Percentiles rank a stretch among this genome's conserved stretches.
Evolutionary conservation across 768 basidiomycete genomes (phyloP).

Genomic region (Mycena alexandri): DNA sequence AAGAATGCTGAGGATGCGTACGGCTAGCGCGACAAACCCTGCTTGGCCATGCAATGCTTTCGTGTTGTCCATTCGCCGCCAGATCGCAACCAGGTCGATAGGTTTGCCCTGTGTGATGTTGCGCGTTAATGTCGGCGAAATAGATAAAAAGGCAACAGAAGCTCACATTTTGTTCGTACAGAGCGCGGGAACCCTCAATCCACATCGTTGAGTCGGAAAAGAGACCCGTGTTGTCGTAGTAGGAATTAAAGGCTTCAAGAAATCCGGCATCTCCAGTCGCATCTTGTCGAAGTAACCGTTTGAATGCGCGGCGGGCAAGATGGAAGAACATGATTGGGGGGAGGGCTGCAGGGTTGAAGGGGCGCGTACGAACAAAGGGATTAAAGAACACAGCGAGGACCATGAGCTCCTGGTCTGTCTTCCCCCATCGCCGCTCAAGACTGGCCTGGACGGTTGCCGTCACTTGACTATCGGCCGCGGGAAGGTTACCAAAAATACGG

Average conservation of each 20-base stretch:
- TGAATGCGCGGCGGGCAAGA: slow-evolving; percentile 26
- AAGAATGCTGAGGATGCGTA: slow-evolving; percentile 42
- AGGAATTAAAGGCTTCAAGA: slow-evolving; percentile 27
- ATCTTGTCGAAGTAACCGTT: slow-evolving; percentile 26
- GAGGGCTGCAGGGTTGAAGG: slow-evolving; percentile 26
- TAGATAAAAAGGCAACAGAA: neutral
- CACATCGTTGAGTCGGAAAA: slow-evolving; percentile 28
- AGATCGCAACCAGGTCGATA: slow-evolving; percentile 22
- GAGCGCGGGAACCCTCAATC: slow-evolving; percentile 13
- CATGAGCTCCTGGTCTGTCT: neutral
- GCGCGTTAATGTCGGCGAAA: neutral
- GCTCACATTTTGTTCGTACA: slow-evolving; percentile 30
- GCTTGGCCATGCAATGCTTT: too few species aligned
- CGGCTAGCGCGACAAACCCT: slow-evolving; percentile 41
- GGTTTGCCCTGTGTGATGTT: slow-evolving; percentile 15
- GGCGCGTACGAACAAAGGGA: slow-evolving; percentile 40
- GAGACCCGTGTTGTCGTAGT: slow-evolving; percentile 13
- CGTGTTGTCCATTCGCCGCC: slow-evolving; percentile 10
- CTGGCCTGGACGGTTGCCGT: neutral
- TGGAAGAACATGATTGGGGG: slow-evolving; percentile 18
- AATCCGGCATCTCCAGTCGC: slow-evolving; percentile 19
- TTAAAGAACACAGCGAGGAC: slow-evolving; percentile 40
- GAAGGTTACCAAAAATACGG: neutral
- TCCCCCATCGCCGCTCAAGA: neutral
- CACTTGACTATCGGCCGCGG: neutral